These are phyloP conservation scores for Beauveria asiatica DNA, from an alignment of 2,329 filamentous ascomycete genomes.

Conservation along the genomic window DNA sequence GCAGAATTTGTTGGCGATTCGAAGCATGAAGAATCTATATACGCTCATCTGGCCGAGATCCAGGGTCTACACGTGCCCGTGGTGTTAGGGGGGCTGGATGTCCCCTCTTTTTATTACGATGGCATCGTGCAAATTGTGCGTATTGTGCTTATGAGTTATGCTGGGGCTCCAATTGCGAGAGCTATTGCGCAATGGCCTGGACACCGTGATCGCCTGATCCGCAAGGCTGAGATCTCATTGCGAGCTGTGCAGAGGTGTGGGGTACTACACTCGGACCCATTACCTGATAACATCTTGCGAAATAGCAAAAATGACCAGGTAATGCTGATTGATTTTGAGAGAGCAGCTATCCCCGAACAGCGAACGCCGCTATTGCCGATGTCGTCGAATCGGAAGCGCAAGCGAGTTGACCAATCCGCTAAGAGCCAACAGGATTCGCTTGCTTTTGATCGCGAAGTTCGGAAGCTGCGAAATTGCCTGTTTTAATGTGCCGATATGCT, in stretches of 20 bases:
- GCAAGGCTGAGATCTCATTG: neutral
- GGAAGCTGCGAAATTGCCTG: neutral
- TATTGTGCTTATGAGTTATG: neutral
- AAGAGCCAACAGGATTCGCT: neutral
- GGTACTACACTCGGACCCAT: neutral
- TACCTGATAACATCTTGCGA: neutral
- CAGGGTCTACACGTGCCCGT: neutral
- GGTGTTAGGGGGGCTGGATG: neutral
- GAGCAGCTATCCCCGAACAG: neutral
- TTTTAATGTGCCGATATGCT: neutral
- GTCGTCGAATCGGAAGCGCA: neutral
- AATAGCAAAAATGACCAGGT: neutral
- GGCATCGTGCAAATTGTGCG: neutral
- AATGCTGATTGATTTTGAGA: neutral
- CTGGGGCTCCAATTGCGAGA: neutral
- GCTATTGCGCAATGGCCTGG: neutral
- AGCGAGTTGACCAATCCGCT: neutral
- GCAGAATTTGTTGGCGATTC: neutral
- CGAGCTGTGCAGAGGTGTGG: neutral
- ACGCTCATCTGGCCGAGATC: neutral
- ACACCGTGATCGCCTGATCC: neutral
- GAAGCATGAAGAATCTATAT: neutral
- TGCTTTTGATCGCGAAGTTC: neutral
- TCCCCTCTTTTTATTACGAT: neutral
- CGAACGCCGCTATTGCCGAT: neutral